Conservation (phyloP, 202 grass and related monocot species). For the Musa balbisiana region DNA sequence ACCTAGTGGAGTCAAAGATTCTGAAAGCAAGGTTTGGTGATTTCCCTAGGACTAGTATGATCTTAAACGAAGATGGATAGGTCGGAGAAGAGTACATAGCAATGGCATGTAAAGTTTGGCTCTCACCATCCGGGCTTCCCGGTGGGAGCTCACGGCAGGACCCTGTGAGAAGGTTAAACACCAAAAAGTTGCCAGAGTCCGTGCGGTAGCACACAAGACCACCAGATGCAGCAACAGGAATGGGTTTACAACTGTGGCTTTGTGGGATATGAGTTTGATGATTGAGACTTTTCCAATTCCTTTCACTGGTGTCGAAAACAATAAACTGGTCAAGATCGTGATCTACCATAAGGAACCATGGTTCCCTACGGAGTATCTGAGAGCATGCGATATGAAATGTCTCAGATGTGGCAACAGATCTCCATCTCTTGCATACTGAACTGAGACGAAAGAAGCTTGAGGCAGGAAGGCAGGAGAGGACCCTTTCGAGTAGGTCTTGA, state of each 20-base stretch:
- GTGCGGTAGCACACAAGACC: constrained; percentile 71
- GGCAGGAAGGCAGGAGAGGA: constrained; percentile 68
- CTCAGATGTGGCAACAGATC: constrained; percentile 37
- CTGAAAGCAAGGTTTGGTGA: constrained; percentile 49
- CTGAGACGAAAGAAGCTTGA: constrained; percentile 65
- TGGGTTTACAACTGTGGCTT: constrained; percentile 11
- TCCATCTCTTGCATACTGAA: constrained; percentile 56
- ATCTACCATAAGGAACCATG: constrained; percentile 80
- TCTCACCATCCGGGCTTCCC: constrained; percentile 7
- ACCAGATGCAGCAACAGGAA: constrained; percentile 65
- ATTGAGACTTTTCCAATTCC: constrained; percentile 38
- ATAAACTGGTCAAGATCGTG: constrained; percentile 19
- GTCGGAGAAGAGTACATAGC: constrained; percentile 41
- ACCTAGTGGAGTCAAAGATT: constrained; percentile 44
- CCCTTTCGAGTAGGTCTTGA: constrained; percentile 77
- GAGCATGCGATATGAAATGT: constrained; percentile 64
- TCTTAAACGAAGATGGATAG: constrained; percentile 30
- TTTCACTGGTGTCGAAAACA: constrained; percentile 49
- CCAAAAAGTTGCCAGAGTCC: constrained; percentile 32
- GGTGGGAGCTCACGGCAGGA: constrained; percentile 40
- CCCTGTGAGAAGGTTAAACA: constrained; percentile 68
- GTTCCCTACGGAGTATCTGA: constrained; percentile 36
- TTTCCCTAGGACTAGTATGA: constrained; percentile 56
- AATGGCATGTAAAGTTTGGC: constrained; percentile 44
- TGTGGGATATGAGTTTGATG: neutral